Evolutionary conservation across 169 alveolate genomes (phyloP).

Genomic region (Cryptosporidium bovis): DNA sequence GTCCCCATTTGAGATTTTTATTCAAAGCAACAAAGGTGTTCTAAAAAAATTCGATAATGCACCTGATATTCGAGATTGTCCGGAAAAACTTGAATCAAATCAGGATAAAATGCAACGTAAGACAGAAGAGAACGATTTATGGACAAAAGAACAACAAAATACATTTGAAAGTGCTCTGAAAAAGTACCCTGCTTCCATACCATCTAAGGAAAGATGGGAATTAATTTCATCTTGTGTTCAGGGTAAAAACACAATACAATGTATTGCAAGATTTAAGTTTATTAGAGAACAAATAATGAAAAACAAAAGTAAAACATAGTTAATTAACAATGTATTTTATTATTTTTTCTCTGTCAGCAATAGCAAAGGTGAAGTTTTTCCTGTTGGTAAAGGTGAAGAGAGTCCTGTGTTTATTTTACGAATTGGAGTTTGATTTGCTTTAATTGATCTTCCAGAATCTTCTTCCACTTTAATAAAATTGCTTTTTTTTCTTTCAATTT

Average conservation of each 20-base stretch:
- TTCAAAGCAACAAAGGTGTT: slow-evolving; percentile 78
- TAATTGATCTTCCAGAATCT: background rate
- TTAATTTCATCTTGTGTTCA: slow-evolving; percentile 83
- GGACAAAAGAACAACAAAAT: slow-evolving; percentile 85
- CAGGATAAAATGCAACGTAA: background rate
- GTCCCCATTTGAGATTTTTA: slow-evolving; percentile 78
- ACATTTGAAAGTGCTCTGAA: slow-evolving; percentile 83
- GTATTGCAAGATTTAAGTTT: slow-evolving; percentile 79
- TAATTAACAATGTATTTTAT: background rate
- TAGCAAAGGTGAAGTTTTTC: slow-evolving; percentile 54
- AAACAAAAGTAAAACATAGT: slow-evolving; percentile 1
- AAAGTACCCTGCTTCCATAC: slow-evolving; percentile 83
- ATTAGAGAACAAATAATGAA: slow-evolving; percentile 55
- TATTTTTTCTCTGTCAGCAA: slow-evolving; percentile 19
- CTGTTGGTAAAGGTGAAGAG: slow-evolving; percentile 66
- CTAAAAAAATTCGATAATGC: slow-evolving; percentile 77
- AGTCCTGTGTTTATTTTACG: slow-evolving; percentile 22
- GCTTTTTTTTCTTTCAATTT: background rate
- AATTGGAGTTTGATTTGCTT: slow-evolving; percentile 28
- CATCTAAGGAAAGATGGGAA: slow-evolving; percentile 85
- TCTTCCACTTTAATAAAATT: background rate
- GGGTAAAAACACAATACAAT: slow-evolving; percentile 82
- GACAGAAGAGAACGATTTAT: slow-evolving; percentile 61
- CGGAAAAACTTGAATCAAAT: background rate
- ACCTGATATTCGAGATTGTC: slow-evolving; percentile 76